These are phyloP conservation scores for Penicillium palitans DNA, from an alignment of 2,329 filamentous ascomycete genomes.

Conservation along the genomic window DNA sequence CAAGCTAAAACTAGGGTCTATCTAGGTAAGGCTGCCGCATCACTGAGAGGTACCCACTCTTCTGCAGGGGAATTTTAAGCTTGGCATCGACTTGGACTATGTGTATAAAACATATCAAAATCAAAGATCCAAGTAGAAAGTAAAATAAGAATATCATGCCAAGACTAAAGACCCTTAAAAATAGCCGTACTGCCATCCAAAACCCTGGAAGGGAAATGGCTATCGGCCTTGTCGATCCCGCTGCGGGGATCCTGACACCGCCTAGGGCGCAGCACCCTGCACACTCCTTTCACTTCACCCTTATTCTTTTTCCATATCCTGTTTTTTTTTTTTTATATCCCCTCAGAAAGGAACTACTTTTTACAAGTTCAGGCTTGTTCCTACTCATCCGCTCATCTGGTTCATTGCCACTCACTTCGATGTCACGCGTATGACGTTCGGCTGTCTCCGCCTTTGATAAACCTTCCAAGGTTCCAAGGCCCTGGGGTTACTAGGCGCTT, in stretches of 20 bases:
- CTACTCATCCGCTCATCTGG: neutral
- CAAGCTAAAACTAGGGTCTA: neutral
- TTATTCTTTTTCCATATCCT: neutral
- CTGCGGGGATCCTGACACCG: slow-evolving; percentile 25
- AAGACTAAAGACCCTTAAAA: slow-evolving; percentile 4
- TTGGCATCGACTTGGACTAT: neutral
- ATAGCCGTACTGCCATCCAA: neutral
- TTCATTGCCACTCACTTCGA: neutral
- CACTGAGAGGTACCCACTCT: slow-evolving; percentile 5
- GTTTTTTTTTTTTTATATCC: neutral
- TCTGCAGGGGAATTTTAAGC: neutral
- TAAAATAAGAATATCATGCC: neutral
- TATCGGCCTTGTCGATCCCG: slow-evolving; percentile 21
- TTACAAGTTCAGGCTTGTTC: neutral
- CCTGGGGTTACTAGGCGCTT: neutral
- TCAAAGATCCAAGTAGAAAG: neutral
- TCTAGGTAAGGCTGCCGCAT: neutral
- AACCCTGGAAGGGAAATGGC: neutral
- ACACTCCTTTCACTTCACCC: neutral
- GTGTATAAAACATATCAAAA: neutral
- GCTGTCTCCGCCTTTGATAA: slow-evolving; percentile 8
- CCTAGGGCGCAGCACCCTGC: slow-evolving; percentile 6
- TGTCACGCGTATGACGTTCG: slow-evolving; percentile 12
- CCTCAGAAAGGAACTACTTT: neutral
- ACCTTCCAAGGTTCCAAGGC: neutral